Evolutionary conservation across 1,139 yeast species (phyloP).

Genomic region (Sugiyamaella sp.): DNA sequence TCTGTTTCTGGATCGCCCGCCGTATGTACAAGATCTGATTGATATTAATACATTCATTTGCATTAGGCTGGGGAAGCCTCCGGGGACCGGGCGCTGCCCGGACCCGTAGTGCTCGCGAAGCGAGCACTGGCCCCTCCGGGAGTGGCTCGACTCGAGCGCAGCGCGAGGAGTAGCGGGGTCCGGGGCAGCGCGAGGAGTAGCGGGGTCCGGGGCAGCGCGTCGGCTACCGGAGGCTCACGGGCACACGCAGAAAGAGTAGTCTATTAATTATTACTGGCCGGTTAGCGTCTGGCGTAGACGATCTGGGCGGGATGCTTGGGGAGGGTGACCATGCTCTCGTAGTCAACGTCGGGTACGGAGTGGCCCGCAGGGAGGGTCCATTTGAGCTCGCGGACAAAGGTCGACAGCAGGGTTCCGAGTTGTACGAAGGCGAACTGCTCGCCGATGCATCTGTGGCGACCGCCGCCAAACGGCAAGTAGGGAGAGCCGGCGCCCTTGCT

Average conservation of each 20-base stretch:
- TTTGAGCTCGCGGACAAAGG: slow-evolving; percentile 72
- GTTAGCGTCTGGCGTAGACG: slow-evolving; percentile 55
- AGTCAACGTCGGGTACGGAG: slow-evolving; percentile 76
- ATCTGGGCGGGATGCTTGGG: slow-evolving; percentile 81
- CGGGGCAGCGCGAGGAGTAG: too few species aligned
- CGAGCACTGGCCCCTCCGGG: background rate
- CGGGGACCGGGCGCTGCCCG: too few species aligned
- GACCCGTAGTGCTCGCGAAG: too few species aligned
- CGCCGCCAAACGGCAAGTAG: slow-evolving; percentile 98
- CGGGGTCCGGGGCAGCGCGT: slow-evolving; percentile 9
- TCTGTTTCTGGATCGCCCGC: slow-evolving; percentile 40
- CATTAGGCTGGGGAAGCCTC: too few species aligned
- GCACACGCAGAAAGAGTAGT: background rate
- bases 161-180: too few species aligned
- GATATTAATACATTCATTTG: background rate
- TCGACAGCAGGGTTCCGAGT: slow-evolving; percentile 80
- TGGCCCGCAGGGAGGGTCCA: slow-evolving; percentile 68
- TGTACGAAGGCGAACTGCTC: slow-evolving; percentile 97
- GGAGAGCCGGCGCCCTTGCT: slow-evolving; percentile 96
- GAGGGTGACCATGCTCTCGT: slow-evolving; percentile 90
- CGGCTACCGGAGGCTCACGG: slow-evolving; percentile 8
- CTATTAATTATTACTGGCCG: slow-evolving; percentile 1
- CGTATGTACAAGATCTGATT: slow-evolving; percentile 33
- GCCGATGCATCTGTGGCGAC: slow-evolving; percentile 99
- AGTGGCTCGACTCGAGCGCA: background rate